A percentile compares a stretch with the other conserved stretches of the same genome.
phyloP scores from a whole-genome alignment of 2,329 filamentous ascomycete species.

The Hypoxylon sp. region DNA sequence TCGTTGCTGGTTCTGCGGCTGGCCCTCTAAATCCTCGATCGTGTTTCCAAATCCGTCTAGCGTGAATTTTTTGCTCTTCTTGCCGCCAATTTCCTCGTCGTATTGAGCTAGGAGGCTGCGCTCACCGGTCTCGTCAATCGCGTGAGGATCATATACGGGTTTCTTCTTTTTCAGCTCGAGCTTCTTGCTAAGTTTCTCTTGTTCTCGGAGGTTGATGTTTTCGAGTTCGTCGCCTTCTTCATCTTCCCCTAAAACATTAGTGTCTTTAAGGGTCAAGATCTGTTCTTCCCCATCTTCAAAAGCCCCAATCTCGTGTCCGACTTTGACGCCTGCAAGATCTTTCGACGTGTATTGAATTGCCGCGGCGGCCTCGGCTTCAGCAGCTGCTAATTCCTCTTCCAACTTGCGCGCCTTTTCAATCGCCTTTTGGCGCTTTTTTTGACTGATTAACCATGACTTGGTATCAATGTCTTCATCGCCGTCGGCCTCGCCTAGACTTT shows the following conservation, averaged over 20 bases:
- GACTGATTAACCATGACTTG: constrained; percentile 86
- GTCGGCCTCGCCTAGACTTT: constrained; percentile 83
- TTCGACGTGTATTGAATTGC: constrained; percentile 82
- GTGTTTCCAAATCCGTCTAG: constrained; percentile 83
- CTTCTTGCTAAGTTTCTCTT: constrained; percentile 80
- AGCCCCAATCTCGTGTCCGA: constrained; percentile 86
- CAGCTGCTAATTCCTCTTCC: constrained; percentile 84
- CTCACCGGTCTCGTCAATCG: constrained; percentile 75
- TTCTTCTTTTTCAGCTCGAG: constrained; percentile 92
- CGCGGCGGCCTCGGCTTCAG: constrained; percentile 76
- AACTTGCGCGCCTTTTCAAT: constrained; percentile 81
- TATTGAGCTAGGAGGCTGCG: constrained; percentile 87
- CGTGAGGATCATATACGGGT: constrained; percentile 88
- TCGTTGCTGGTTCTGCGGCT: constrained; percentile 73
- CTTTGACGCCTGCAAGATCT: constrained; percentile 90
- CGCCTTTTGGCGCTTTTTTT: constrained; percentile 95
- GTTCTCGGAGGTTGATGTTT: constrained; percentile 79
- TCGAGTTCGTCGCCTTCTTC: constrained; percentile 94
- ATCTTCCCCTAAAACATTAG: constrained; percentile 82
- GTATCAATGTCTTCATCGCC: constrained; percentile 79
- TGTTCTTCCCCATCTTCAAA: constrained; percentile 90
- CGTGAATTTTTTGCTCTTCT: constrained; percentile 90
- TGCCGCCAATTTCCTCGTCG: constrained; percentile 93
- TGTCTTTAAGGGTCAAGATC: constrained; percentile 94
- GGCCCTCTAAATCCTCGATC: constrained; percentile 70